Base-by-base conservation (phyloP, 257 asterid species). In the Solanum chiquidenum region DNA sequence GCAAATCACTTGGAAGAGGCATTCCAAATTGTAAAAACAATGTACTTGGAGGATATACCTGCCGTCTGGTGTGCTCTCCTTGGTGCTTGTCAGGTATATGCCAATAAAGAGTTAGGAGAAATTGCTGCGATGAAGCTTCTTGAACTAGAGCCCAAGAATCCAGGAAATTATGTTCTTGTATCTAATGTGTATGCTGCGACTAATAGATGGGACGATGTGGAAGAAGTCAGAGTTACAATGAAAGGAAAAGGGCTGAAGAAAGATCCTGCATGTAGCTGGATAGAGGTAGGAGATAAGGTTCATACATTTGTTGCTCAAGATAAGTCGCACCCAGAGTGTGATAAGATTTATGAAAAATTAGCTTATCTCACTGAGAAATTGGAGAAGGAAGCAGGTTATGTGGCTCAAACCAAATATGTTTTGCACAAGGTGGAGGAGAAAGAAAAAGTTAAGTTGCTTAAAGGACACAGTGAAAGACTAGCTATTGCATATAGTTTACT, bases 211-310 rank as follows among this genome's bases (percentile, higher is more conserved):
- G 94, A 90, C 14, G 94, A 95, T 14, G 98, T 90, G 83, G 96
- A 94, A 91, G 90, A 91, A 84, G 93, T 96, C 89, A 90, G 99
- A 73, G 82, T 37, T 83, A 86, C 69, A 46, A 95, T 95, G 98
- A 94, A 88, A 90, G 89, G 23, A 34, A 94, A 89, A 90, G 96
- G 96, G 84, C 86, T 95, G 88, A 94, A 90, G 89, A 96, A 95
- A 87, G 97, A 94, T 74, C 98, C 98, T 7, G 98, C 98, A 23
- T 96, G 99, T 88, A 95, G 99, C 87, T 96, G 99, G 99, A 93
- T 94, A 68, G 97, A 95, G 87, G 74, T 93, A 44, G 93, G 94
- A 34, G 87, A 92, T 86, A 87, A 87, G 86, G 90, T 95, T 89
- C 98, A 95, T 88, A 88, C 92, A 2, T 96, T 96, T 88, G 88